Conservation (phyloP, 164 flowering plant species). For the Stephania cephalantha region DNA sequence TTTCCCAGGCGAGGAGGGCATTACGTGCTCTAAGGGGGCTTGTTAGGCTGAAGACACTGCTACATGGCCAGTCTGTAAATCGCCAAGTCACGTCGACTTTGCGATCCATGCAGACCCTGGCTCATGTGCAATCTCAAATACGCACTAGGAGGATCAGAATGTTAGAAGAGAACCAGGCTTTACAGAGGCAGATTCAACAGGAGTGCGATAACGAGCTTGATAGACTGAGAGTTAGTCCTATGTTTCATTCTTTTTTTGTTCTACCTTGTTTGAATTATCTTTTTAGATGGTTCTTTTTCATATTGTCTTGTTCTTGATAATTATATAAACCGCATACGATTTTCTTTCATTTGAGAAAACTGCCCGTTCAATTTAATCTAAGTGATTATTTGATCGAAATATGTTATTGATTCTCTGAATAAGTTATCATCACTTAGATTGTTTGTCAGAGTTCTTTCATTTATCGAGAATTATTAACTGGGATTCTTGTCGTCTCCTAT, state of each 20-base stretch:
- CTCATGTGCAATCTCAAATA: conserved; percentile 68
- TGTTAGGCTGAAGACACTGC: conserved; percentile 55
- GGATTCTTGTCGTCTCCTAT: conserved; percentile 14
- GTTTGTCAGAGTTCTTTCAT: not conserved
- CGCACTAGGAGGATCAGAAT: conserved; percentile 58
- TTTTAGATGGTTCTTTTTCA: not conserved
- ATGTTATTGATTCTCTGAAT: not conserved
- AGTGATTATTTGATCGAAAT: not conserved
- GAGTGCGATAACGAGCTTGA: conserved; percentile 53
- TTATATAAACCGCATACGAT: too few species aligned
- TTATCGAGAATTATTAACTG: conserved; percentile 30
- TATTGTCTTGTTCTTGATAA: not conserved
- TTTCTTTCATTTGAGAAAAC: not conserved
- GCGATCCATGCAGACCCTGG: conserved; percentile 63
- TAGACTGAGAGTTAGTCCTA: conserved; percentile 24
- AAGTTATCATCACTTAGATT: not conserved
- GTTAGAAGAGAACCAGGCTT: conserved; percentile 70
- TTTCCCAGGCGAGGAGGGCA: conserved; percentile 56
- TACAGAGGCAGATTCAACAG: conserved; percentile 55
- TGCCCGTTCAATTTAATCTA: not conserved
- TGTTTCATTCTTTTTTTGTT: not conserved
- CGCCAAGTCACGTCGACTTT: conserved; percentile 53
- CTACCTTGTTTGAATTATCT: not conserved
- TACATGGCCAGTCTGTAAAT: conserved; percentile 53
- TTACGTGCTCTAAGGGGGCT: conserved; percentile 64